Percentiles rank a stretch among this genome's conserved stretches.
These are phyloP conservation scores for Phyllosticta capitalensis DNA, from an alignment of 2,329 filamentous ascomycete species.

Conservation along the genomic window DNA sequence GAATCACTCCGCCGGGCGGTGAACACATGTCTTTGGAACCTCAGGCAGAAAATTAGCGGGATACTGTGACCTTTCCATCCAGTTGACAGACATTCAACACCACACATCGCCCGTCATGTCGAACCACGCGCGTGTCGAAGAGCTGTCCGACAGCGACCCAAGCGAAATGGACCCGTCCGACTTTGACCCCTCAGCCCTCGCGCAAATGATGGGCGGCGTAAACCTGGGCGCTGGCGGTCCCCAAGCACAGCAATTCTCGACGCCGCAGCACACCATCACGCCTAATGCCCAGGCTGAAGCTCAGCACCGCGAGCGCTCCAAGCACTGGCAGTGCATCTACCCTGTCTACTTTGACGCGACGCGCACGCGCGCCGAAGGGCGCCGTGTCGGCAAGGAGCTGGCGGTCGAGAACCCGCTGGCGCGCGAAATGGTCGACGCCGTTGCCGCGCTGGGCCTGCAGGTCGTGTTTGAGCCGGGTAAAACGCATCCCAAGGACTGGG, in stretches of 20 bases:
- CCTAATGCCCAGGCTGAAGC: constrained; percentile 25
- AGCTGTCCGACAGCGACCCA: constrained; percentile 73
- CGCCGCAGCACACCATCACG: constrained; percentile 20
- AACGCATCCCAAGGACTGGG: constrained; percentile 93
- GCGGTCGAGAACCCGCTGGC: constrained; percentile 82
- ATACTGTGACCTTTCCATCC: background rate
- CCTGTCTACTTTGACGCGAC: constrained; percentile 86
- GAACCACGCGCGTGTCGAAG: constrained; percentile 74
- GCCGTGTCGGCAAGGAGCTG: constrained; percentile 61
- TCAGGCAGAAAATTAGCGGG: background rate
- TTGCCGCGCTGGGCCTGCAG: constrained; percentile 58
- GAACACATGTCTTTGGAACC: background rate
- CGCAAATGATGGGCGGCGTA: constrained; percentile 39
- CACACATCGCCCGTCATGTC: constrained; percentile 49
- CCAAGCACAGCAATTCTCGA: constrained; percentile 16
- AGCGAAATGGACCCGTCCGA: constrained; percentile 70
- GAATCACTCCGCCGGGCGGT: background rate
- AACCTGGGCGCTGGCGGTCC: constrained; percentile 5
- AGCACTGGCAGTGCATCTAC: constrained; percentile 81
- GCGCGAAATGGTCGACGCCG: constrained; percentile 80
- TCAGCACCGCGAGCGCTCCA: constrained; percentile 47
- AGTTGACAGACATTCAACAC: background rate
- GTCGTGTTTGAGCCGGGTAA: constrained; percentile 85
- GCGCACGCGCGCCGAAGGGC: constrained; percentile 66
- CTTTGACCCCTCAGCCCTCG: constrained; percentile 60